phyloP scores from a whole-genome alignment of 2,329 filamentous ascomycete species.

The Trichophaea hybrida region DNA sequence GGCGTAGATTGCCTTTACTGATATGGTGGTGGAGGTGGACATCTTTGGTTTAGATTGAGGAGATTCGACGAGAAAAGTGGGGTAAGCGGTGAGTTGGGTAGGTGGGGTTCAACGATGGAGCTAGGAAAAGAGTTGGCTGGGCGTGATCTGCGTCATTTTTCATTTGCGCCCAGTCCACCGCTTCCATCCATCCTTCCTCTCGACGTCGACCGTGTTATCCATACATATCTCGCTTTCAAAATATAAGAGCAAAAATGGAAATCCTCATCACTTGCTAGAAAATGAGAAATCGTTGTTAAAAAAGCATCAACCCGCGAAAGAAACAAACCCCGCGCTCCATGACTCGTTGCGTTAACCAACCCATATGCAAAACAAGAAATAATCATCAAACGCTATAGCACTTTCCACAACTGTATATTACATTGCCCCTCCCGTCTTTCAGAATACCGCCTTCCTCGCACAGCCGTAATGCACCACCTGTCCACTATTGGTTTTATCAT shows the following conservation, averaged over 20 bases:
- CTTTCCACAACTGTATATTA: background rate
- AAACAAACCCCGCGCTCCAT: background rate
- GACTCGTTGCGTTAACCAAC: background rate
- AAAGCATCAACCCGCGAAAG: background rate
- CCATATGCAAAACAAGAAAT: background rate
- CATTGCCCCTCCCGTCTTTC: background rate
- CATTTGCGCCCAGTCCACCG: too few relatives aligned
- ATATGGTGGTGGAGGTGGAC: background rate
- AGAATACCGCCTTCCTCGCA: constrained; percentile 36
- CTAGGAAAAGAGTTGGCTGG: background rate
- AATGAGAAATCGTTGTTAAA: too few relatives aligned
- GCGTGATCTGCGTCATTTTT: too few relatives aligned
- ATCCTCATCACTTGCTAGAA: too few relatives aligned
- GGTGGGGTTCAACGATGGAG: background rate
- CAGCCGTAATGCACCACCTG: constrained; percentile 68
- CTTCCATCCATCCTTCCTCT: too few relatives aligned
- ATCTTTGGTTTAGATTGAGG: background rate
- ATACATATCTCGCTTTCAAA: too few relatives aligned
- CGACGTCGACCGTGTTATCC: too few relatives aligned
- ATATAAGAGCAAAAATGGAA: too few relatives aligned
- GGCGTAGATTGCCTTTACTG: constrained; percentile 11
- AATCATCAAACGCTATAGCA: background rate
- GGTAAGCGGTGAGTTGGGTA: background rate
- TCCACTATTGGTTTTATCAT: constrained; percentile 6
- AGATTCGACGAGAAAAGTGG: background rate